Percentiles rank a stretch among this genome's conserved stretches.
Conservation (phyloP, 2,329 filamentous ascomycete genomes). For the Aaosphaeria pasadenensis region DNA sequence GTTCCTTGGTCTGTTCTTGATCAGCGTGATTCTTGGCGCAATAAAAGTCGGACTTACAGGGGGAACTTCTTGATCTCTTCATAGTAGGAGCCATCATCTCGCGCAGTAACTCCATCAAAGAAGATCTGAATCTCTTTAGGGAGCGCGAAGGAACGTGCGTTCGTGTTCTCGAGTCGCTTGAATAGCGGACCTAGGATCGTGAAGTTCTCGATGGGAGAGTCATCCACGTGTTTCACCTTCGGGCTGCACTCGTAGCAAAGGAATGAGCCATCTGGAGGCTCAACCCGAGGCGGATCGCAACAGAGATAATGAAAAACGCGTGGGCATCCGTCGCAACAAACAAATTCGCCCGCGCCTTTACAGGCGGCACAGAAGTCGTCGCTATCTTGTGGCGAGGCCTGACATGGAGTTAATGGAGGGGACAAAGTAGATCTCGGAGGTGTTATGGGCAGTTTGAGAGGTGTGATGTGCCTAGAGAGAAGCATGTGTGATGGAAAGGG, state of each 20-base stretch:
- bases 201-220: slow-evolving; percentile 15
- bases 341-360: slow-evolving; percentile 75
- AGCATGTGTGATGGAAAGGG: slow-evolving; percentile 6
- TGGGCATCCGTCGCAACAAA: slow-evolving; percentile 92
- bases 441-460: slow-evolving; percentile 33
- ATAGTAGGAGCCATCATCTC: slow-evolving; percentile 76
- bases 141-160: slow-evolving; percentile 68
- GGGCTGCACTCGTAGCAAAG: slow-evolving; percentile 62
- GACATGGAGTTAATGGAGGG: slow-evolving; percentile 40
- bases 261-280: slow-evolving; percentile 53
- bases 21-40: slow-evolving; percentile 5
- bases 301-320: slow-evolving; percentile 89
- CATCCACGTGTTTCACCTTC: slow-evolving; percentile 21
- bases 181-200: slow-evolving; percentile 59
- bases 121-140: slow-evolving; percentile 68
- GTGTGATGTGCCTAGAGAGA: slow-evolving; percentile 24
- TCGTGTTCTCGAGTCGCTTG: slow-evolving; percentile 63
- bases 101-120: slow-evolving; percentile 77
- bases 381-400: slow-evolving; percentile 57
- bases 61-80: slow-evolving; percentile 56
- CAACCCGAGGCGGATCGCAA: slow-evolving; percentile 67
- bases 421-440: slow-evolving; percentile 32
- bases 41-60: slow-evolving; percentile 53
- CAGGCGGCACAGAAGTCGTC: slow-evolving; percentile 90
- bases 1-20: slow-evolving; percentile 32